Evolutionary conservation across 1,284 basidiomycete genomes (phyloP).

Genomic region (Cystobasidiaceae sp.): DNA sequence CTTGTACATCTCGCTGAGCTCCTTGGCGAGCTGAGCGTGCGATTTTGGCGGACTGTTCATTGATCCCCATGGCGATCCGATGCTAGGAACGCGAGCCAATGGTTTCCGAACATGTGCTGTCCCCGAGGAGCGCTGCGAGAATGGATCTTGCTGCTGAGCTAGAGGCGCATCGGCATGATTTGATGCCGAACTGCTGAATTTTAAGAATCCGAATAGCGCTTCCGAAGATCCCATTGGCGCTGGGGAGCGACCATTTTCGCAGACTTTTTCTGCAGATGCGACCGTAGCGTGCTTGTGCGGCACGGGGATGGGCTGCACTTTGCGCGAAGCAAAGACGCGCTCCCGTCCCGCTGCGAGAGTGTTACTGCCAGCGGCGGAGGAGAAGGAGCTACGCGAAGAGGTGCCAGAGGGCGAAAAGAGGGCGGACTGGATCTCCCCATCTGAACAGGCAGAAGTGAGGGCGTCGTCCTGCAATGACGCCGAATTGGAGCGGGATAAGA

Average conservation of each 20-base stretch:
- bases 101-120: not conserved
- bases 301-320: too few species aligned
- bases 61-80: constrained; percentile 6
- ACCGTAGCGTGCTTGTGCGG: too few species aligned
- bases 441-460: not conserved
- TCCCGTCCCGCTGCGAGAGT: too few species aligned
- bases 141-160: not conserved
- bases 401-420: not conserved
- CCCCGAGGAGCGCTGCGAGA: not conserved
- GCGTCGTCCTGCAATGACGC: not conserved
- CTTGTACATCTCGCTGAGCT: not conserved
- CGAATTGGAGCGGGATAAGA: not conserved
- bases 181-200: too few species aligned
- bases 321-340: too few species aligned
- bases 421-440: not conserved
- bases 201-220: too few species aligned
- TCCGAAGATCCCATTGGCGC: too few species aligned
- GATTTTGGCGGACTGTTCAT: not conserved
- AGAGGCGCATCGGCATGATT: too few species aligned
- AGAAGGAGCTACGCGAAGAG: not conserved
- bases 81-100: constrained; percentile 4
- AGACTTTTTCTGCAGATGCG: too few species aligned
- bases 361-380: not conserved
- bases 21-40: not conserved
- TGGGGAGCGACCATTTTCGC: too few species aligned